Conservation (phyloP, 805 yeast genomes). For the Metschnikowia colocasiae region DNA sequence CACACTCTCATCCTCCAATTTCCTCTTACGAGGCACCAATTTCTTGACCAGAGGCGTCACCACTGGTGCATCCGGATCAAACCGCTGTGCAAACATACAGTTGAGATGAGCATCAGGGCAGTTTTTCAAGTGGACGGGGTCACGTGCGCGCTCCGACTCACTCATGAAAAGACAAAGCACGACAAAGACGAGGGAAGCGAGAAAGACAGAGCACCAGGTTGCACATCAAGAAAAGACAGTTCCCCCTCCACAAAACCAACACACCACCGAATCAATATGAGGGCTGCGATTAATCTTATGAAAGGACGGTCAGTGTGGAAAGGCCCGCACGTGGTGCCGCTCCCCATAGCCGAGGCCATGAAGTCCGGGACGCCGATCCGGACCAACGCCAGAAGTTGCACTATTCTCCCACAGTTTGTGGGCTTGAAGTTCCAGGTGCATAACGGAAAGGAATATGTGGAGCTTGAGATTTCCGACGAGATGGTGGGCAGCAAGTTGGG, state of each 20-base stretch:
- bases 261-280: slow-evolving; percentile 23
- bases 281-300: slow-evolving; percentile 30
- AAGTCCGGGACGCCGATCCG: slow-evolving; percentile 80
- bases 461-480: slow-evolving; percentile 81
- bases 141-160: slow-evolving; percentile 9
- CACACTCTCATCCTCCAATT: slow-evolving; percentile 10
- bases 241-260: neutral
- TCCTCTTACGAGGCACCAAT: slow-evolving; percentile 19
- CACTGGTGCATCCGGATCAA: slow-evolving; percentile 45
- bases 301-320: slow-evolving; percentile 42
- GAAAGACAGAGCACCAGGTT: neutral
- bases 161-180: no score
- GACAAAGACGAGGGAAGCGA: neutral
- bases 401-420: slow-evolving; percentile 92
- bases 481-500: slow-evolving; percentile 97
- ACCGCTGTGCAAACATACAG: slow-evolving; percentile 62
- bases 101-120: slow-evolving; percentile 4
- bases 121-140: slow-evolving; percentile 4
- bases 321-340: slow-evolving; percentile 91
- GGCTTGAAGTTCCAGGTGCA: slow-evolving; percentile 93
- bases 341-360: slow-evolving; percentile 85
- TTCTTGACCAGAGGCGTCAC: slow-evolving; percentile 11
- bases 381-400: slow-evolving; percentile 94
- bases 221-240: no score
- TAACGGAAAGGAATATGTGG: slow-evolving; percentile 92